A percentile compares a stretch with the other conserved stretches of the same genome.
Conservation (phyloP, 2,329 filamentous ascomycete species). For the Clarireedia sp. region DNA sequence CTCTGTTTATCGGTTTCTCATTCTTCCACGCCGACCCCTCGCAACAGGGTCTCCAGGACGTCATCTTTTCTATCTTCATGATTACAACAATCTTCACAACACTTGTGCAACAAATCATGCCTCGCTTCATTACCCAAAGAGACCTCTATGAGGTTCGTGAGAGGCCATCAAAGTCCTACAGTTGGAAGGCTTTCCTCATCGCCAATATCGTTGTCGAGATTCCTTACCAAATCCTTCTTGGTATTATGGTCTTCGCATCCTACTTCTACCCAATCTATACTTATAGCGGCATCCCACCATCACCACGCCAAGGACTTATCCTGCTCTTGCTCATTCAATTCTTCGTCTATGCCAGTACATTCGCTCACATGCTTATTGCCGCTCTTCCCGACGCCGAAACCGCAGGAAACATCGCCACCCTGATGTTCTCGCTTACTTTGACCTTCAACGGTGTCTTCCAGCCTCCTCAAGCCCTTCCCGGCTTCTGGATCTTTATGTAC, state of each 20-base stretch:
- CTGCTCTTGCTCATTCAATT: slow-evolving; percentile 70
- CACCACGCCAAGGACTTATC: slow-evolving; percentile 47
- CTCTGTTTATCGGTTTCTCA: slow-evolving; percentile 59
- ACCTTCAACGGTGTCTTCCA: slow-evolving; percentile 74
- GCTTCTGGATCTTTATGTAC: slow-evolving; percentile 85
- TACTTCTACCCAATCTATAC: slow-evolving; percentile 74
- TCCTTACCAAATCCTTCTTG: slow-evolving; percentile 73
- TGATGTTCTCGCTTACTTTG: slow-evolving; percentile 65
- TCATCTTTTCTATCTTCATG: slow-evolving; percentile 67
- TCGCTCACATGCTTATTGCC: slow-evolving; percentile 71
- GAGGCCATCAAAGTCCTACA: slow-evolving; percentile 28
- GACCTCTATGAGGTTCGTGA: slow-evolving; percentile 53
- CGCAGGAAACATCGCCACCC: slow-evolving; percentile 68
- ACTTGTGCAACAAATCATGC: slow-evolving; percentile 59
- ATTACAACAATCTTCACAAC: slow-evolving; percentile 61
- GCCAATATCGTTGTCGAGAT: slow-evolving; percentile 66
- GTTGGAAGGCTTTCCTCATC: slow-evolving; percentile 31
- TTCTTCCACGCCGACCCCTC: slow-evolving; percentile 55
- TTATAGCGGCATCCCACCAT: slow-evolving; percentile 45
- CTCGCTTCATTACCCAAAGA: slow-evolving; percentile 61
- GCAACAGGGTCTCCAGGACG: slow-evolving; percentile 60
- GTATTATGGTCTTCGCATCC: slow-evolving; percentile 64
- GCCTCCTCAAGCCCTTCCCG: slow-evolving; percentile 52
- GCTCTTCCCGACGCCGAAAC: slow-evolving; percentile 69
- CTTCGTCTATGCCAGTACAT: slow-evolving; percentile 76